These are phyloP conservation scores for Achaetomiella virescens DNA, from an alignment of 495 filamentous ascomycete genomes.

Conservation along the genomic window DNA sequence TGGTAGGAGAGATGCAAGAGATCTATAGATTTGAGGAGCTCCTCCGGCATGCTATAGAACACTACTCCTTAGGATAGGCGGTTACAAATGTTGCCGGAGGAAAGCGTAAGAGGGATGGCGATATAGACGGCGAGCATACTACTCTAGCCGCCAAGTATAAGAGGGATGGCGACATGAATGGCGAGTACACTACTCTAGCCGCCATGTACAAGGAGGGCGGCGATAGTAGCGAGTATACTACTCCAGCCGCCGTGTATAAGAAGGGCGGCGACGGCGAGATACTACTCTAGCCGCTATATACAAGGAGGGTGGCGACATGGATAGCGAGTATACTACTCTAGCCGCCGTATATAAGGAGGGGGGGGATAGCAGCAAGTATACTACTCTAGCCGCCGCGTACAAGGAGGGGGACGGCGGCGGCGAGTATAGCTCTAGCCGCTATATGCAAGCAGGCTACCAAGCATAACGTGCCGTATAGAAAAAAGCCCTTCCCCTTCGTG, in stretches of 20 bases:
- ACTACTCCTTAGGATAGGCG: constrained; percentile 5
- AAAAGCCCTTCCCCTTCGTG: constrained; percentile 3
- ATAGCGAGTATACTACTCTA: background rate
- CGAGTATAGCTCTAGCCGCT: background rate
- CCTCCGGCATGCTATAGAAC: constrained; percentile 6
- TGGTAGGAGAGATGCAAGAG: constrained; percentile 2
- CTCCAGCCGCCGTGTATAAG: background rate
- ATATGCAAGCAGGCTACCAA: background rate
- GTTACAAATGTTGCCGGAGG: constrained; percentile 1
- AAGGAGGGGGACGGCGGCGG: background rate
- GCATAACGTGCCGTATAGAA: constrained; percentile 5
- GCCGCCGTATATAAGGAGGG: background rate
- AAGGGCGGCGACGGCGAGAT: background rate
- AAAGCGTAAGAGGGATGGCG: constrained; percentile 11
- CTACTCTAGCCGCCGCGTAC: constrained; percentile 3
- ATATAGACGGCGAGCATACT: background rate
- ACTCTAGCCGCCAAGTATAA: background rate
- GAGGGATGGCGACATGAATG: background rate
- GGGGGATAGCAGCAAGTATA: background rate
- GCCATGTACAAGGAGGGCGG: background rate
- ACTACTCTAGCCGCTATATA: constrained; percentile 1
- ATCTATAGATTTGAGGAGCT: constrained; percentile 6
- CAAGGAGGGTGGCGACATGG: background rate
- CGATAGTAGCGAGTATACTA: background rate
- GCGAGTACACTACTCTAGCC: constrained; percentile 1